Conservation (phyloP, 345 rosid species). For the Atalantia buxifolia region DNA sequence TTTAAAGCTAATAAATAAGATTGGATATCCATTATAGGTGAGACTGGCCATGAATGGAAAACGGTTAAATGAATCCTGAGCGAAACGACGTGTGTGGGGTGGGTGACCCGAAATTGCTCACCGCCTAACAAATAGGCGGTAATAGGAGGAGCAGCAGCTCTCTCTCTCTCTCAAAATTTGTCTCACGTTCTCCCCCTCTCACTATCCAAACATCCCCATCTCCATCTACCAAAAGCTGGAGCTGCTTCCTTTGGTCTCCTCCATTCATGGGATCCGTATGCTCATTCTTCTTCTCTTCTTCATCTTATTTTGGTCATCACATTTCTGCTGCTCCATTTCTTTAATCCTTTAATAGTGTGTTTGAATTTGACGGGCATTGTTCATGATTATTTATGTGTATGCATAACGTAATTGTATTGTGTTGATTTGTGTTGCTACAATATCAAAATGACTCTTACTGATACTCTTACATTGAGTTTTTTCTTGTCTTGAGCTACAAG, state of each 20-base stretch:
- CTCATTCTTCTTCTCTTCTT: not conserved
- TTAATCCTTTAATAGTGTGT: not conserved
- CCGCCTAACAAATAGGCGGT: no score
- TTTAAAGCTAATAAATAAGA: no score
- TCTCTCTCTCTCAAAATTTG: not conserved
- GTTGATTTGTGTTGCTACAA: not conserved
- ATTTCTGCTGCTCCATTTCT: not conserved
- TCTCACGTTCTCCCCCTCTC: not conserved
- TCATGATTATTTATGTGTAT: not conserved
- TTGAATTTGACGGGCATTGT: not conserved
- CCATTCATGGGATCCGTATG: conserved; percentile 9
- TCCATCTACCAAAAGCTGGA: no score
- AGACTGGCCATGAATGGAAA: not conserved
- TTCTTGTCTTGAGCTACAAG: not conserved
- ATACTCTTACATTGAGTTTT: not conserved
- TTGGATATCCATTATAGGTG: no score
- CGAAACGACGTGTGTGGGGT: not conserved
- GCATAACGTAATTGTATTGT: not conserved
- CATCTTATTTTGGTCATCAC: not conserved
- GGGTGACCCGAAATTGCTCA: no score
- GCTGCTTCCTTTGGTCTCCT: not conserved
- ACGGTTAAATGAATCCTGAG: not conserved
- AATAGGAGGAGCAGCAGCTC: not conserved
- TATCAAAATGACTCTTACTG: not conserved
- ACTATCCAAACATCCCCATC: not conserved